Conservation (phyloP, 2,329 filamentous ascomycete species). For the Bipolaris victoriae region DNA sequence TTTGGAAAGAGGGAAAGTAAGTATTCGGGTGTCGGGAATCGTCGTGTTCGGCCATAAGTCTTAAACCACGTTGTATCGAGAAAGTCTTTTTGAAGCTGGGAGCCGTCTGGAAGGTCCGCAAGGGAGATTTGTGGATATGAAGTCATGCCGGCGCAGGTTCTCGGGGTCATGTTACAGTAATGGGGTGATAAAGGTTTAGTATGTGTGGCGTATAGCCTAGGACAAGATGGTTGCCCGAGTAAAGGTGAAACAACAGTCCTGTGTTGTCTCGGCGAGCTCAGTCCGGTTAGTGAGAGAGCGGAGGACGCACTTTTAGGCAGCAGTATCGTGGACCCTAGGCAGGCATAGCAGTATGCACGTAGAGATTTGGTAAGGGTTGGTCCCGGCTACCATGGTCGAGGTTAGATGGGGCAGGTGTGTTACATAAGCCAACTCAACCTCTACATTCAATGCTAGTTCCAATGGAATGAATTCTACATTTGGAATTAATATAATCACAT, state of each 20-base stretch:
- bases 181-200: background rate
- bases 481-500: no score
- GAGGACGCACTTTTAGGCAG: background rate
- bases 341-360: background rate
- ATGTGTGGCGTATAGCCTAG: background rate
- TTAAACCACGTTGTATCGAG: background rate
- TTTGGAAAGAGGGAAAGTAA: background rate
- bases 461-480: background rate
- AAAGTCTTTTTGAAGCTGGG: background rate
- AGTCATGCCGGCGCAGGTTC: background rate
- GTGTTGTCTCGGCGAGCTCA: background rate
- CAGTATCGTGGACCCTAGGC: background rate
- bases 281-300: background rate
- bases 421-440: no score
- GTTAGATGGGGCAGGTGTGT: background rate
- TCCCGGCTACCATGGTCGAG: background rate
- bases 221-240: background rate
- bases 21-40: background rate
- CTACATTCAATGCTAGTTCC: background rate
- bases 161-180: background rate
- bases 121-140: background rate
- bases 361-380: background rate
- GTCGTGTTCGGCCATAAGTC: background rate
- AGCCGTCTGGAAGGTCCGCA: background rate
- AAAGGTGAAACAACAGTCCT: background rate